Evolutionary conservation across 2,329 filamentous ascomycete species (phyloP).

Genomic region (Monilinia laxa): DNA sequence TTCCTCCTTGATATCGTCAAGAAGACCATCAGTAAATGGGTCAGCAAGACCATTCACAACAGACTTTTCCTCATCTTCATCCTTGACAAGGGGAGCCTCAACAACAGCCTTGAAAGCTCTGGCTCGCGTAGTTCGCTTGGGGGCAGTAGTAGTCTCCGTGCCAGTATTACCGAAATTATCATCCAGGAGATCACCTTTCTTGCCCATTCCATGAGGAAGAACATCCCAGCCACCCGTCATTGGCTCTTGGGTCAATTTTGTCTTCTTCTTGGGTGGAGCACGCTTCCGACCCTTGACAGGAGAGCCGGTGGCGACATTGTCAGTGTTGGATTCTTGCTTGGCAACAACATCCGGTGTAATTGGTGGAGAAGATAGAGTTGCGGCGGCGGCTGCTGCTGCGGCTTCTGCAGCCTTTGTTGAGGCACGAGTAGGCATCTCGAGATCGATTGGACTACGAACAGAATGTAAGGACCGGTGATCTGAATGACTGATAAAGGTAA

Average conservation of each 20-base stretch:
- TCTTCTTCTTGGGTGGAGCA: constrained; percentile 23
- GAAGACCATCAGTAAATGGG: background rate
- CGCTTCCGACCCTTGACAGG: constrained; percentile 22
- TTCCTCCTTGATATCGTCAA: background rate
- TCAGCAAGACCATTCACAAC: background rate
- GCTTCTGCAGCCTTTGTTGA: constrained; percentile 11
- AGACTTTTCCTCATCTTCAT: constrained; percentile 19
- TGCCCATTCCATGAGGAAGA: constrained; percentile 57
- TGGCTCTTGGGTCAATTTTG: constrained; percentile 19
- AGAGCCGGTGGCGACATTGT: constrained; percentile 17
- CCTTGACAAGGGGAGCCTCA: background rate
- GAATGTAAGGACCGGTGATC: background rate
- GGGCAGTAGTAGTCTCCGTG: background rate
- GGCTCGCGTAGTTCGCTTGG: background rate
- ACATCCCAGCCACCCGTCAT: constrained; percentile 43
- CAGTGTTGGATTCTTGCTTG: background rate
- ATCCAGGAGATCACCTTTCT: constrained; percentile 29
- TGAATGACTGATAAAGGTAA: background rate
- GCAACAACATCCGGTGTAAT: background rate
- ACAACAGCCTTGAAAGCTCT: background rate
- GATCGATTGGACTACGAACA: background rate
- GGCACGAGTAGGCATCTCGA: constrained; percentile 19
- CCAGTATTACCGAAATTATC: constrained; percentile 12
- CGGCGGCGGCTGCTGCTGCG: constrained; percentile 1
- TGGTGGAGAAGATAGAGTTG: constrained; percentile 18